Base-by-base conservation (phyloP, 2,329 filamentous ascomycete species). In the Pseudodiploospora longispora region DNA sequence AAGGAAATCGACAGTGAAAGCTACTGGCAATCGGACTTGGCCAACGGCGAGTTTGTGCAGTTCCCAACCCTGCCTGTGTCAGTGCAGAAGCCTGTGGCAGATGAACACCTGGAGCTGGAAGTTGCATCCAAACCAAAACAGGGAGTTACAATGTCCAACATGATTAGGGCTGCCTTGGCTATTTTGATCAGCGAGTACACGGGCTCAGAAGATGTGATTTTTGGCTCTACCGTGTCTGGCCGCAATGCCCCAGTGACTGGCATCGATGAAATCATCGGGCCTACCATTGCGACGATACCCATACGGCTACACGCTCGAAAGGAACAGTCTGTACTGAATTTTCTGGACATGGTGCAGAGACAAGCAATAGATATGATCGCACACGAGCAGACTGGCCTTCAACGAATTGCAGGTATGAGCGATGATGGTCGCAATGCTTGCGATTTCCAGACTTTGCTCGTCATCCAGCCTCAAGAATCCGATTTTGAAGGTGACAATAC, bases 211-310 rank as follows among this genome's bases (percentile, higher is more conserved):
- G 42, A 43, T 33, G 36, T 39, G 19, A 19, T 43, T 9, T 43
- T 43, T 33, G 42, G 42, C 36, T 12, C 35, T 9, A 43, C 42
- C 9, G 36, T 43, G 8, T 33, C 42, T 34, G 42, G 42, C 3
- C 36, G 42, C 6, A 38, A 33, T 34, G 42, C 42, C 6, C 42
- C 42, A 5, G 30, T 43, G 9, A 6, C 19, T 27, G 42, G 36
- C 8, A 43, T 43, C 19, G 36, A 43, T 29, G 12, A 39, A n/a
- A 39, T 43, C 9, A 30, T 32, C 3, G 42, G 36, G 10, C 42
- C 42, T 27, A 43, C 42, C 6, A 43, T 43, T 39, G 42, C 42
- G 7, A 43, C 42, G 10, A 36, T 43, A 9, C 42, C 42, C 6
- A 3, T 42, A 12, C 31, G 40, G 6, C 30, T 43, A 19, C 9